Evolutionary conservation across 768 basidiomycete species (phyloP).

Genomic region (Tricholoma matsutake): DNA sequence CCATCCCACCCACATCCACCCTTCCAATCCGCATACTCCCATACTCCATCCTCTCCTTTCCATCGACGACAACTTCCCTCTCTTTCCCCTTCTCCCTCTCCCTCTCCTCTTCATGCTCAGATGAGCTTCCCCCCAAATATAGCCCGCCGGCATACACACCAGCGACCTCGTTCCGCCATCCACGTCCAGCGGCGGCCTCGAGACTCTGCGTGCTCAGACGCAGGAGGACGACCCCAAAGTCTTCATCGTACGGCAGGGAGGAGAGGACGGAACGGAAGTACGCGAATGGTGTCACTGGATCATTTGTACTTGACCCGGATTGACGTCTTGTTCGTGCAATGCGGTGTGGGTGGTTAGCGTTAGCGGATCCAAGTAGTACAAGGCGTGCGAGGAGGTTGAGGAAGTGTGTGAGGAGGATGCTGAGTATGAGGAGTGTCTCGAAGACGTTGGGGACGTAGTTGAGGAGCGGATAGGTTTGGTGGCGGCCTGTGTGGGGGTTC

Average conservation of each 20-base stretch:
- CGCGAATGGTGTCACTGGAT: neutral
- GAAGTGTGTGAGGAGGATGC: conserved; percentile 55
- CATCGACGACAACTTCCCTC: no score
- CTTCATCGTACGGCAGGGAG: conserved; percentile 59
- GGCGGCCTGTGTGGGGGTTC: conserved; percentile 12
- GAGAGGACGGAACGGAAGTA: conserved; percentile 18
- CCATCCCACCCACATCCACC: conserved; percentile 7
- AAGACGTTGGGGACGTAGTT: conserved; percentile 74
- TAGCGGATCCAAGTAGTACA: conserved; percentile 38
- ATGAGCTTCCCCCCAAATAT: neutral
- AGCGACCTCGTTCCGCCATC: conserved; percentile 73
- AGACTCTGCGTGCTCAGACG: conserved; percentile 73
- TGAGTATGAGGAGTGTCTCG: conserved; percentile 56
- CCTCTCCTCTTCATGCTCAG: neutral
- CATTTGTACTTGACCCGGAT: neutral
- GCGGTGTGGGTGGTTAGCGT: neutral
- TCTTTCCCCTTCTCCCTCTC: neutral
- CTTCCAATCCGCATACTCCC: conserved; percentile 4
- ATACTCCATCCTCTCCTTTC: conserved; percentile 10
- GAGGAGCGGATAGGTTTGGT: conserved; percentile 55
- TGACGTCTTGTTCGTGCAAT: neutral
- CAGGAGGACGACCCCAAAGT: conserved; percentile 68
- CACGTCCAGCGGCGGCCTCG: conserved; percentile 69
- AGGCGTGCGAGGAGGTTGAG: conserved; percentile 68
- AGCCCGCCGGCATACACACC: conserved; percentile 32